These are phyloP conservation scores for Prunella vulgaris DNA, from an alignment of 257 asterid genomes.

Conservation along the genomic window DNA sequence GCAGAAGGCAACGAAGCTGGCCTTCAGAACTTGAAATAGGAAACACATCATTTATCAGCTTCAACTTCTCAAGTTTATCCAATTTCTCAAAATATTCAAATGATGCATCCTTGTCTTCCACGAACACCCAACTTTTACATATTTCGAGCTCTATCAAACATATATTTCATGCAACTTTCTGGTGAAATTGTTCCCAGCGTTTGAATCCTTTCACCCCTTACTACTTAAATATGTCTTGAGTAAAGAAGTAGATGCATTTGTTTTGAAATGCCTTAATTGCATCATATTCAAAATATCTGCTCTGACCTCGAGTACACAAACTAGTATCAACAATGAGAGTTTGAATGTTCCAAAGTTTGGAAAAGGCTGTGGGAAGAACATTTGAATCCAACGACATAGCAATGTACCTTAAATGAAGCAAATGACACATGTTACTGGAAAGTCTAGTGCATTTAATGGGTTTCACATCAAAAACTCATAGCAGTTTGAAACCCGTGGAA, in stretches of 20 bases:
- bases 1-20: slow-evolving; percentile 19
- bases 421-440: slow-evolving; percentile 18
- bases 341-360: slow-evolving; percentile 37
- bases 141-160: slow-evolving; percentile 27
- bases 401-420: slow-evolving; percentile 28
- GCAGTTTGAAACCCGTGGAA: slow-evolving; percentile 28
- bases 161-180: slow-evolving; percentile 24
- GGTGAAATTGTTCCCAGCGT: slow-evolving; percentile 38
- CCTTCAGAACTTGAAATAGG: not conserved
- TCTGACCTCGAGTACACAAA: slow-evolving; percentile 20
- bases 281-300: slow-evolving; percentile 34
- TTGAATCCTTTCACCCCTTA: slow-evolving; percentile 25
- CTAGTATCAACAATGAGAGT: slow-evolving; percentile 29
- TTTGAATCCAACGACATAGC: slow-evolving; percentile 14
- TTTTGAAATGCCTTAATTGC: slow-evolving; percentile 35
- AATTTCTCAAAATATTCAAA: slow-evolving; percentile 29
- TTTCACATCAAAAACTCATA: slow-evolving; percentile 39
- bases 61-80: slow-evolving; percentile 31
- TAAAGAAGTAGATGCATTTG: slow-evolving; percentile 34
- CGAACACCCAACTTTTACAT: slow-evolving; percentile 35
- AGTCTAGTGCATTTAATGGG: slow-evolving; percentile 27
- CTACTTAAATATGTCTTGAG: not conserved
- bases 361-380: slow-evolving; percentile 23
- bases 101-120: slow-evolving; percentile 19
- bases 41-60: slow-evolving; percentile 31